phyloP scores from a whole-genome alignment of 2,329 filamentous ascomycete species.

The Westerdykella ornata region DNA sequence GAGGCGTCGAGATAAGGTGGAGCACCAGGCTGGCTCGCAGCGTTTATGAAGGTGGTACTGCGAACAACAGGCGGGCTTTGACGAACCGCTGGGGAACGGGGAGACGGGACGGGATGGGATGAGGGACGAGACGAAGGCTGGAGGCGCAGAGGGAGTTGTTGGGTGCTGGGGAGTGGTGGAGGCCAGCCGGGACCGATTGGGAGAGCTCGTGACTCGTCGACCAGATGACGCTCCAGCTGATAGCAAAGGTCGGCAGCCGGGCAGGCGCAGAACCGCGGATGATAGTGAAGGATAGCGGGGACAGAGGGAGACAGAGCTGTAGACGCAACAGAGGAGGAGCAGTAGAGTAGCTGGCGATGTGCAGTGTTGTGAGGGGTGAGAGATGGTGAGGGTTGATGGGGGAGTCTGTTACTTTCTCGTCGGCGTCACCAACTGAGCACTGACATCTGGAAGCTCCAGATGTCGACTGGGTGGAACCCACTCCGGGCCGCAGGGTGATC shows the following conservation, averaged over 20 bases:
- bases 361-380: no score
- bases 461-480: no score
- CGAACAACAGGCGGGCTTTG: no score
- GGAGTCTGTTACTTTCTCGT: no score
- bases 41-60: slow-evolving; percentile 1
- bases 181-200: not conserved
- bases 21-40: slow-evolving; percentile 17
- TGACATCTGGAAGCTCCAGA: no score
- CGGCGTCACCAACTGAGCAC: no score
- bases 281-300: not conserved
- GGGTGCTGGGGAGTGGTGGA: not conserved
- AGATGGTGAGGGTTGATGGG: no score
- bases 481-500: no score
- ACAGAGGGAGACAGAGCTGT: slow-evolving; percentile 8
- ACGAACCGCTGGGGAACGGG: no score
- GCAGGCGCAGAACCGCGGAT: not conserved
- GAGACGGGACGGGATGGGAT: not conserved
- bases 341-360: not conserved
- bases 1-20: slow-evolving; percentile 29
- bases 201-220: no score
- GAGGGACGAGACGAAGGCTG: not conserved
- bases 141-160: not conserved
- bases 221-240: slow-evolving; percentile 5
- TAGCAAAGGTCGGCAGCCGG: not conserved
- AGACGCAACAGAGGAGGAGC: slow-evolving; percentile 15